These are phyloP conservation scores for Nitzschia inconspicua DNA, from an alignment of 108 stramenopile species.

Conservation along the genomic window DNA sequence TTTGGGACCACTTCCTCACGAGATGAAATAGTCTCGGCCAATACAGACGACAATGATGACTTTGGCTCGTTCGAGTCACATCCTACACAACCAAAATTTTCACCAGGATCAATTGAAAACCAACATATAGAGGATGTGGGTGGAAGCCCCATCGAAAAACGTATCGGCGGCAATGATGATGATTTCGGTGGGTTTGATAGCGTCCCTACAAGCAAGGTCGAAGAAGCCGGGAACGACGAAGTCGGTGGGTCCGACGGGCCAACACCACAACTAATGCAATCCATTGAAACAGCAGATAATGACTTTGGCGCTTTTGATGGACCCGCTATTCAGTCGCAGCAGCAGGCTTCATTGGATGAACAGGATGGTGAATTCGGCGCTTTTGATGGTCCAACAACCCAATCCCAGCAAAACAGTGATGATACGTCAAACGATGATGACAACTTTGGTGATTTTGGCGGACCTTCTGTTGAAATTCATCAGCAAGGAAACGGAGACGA, in stretches of 20 bases:
- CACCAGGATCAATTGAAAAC: not conserved
- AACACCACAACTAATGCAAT: not conserved
- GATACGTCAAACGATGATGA: too few species aligned
- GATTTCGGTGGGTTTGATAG: constrained; percentile 22
- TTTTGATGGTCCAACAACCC: not conserved
- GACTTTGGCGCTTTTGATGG: constrained; percentile 8
- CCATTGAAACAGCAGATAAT: not conserved
- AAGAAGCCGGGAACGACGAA: not conserved
- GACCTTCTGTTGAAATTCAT: too few species aligned
- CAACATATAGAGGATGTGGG: too few species aligned
- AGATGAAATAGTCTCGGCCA: not conserved
- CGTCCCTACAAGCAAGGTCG: not conserved
- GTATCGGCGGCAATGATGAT: constrained; percentile 9
- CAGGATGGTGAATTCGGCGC: not conserved
- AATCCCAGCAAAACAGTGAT: too few species aligned
- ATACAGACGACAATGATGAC: constrained; percentile 12
- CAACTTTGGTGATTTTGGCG: too few species aligned
- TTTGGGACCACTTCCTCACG: not conserved
- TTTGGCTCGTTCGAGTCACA: constrained; percentile 16
- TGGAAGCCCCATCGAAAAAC: too few species aligned
- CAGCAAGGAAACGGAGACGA: not conserved
- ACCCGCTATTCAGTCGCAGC: not conserved
- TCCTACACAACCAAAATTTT: not conserved
- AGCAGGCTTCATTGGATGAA: not conserved
- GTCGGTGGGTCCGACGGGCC: too few species aligned